phyloP scores from a whole-genome alignment of 768 basidiomycete genomes.

The Tubosaeta sp. region DNA sequence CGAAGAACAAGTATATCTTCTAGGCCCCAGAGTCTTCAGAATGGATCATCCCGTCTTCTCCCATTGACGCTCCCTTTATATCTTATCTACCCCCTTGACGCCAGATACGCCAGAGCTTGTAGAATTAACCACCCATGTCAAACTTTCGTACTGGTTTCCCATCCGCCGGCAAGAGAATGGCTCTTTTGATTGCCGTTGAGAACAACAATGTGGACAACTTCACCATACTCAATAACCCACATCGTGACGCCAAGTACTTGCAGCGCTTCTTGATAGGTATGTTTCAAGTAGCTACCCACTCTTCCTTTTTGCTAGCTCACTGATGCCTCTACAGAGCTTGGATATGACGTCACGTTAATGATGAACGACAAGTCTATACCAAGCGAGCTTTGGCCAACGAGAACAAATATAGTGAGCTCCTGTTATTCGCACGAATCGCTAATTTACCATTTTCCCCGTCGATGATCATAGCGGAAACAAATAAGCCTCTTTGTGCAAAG shows the following conservation, averaged over 20 bases:
- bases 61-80: background rate
- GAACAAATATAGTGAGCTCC: conserved; percentile 40
- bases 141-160: background rate
- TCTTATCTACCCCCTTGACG: background rate
- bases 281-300: background rate
- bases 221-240: conserved; percentile 5
- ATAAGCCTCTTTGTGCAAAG: conserved; percentile 42
- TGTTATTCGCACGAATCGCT: background rate
- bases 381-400: conserved; percentile 36
- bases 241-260: conserved; percentile 15
- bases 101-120: background rate
- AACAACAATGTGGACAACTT: background rate
- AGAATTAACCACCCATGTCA: conserved; percentile 5
- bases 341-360: conserved; percentile 44
- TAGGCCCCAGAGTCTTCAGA: too few relatives aligned
- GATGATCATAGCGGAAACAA: conserved; percentile 33
- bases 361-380: conserved; percentile 33
- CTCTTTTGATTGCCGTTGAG: conserved; percentile 23
- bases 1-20: too few relatives aligned
- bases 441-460: background rate
- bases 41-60: too few relatives aligned
- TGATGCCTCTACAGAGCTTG: conserved; percentile 27
- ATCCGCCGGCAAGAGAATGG: conserved; percentile 11
- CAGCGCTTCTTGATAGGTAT: conserved; percentile 22
- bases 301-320: background rate